Percentiles rank a stretch among this genome's conserved stretches.
Evolutionary conservation across 768 basidiomycete genomes (phyloP).

Genomic region (Chlorophyllum brunneum): DNA sequence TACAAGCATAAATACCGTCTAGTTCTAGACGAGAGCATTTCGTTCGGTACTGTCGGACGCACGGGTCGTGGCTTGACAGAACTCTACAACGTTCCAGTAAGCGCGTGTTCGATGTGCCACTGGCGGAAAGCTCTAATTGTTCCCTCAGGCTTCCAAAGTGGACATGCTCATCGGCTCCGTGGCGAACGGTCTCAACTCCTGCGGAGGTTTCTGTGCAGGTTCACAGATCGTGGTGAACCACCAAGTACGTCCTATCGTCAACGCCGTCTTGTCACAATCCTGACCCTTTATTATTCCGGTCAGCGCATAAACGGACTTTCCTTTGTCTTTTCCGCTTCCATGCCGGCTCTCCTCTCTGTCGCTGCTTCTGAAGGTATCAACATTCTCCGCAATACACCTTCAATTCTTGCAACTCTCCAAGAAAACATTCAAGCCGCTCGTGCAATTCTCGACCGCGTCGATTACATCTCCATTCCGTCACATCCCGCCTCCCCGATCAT

Average conservation of each 20-base stretch:
- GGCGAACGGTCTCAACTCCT: conserved; percentile 76
- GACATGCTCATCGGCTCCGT: conserved; percentile 95
- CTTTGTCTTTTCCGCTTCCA: conserved; percentile 94
- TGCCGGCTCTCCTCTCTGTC: conserved; percentile 87
- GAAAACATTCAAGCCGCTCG: conserved; percentile 80
- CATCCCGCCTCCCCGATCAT: conserved; percentile 86
- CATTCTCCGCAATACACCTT: conserved; percentile 70
- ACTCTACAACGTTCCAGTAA: conserved; percentile 86
- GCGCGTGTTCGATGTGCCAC: conserved; percentile 20
- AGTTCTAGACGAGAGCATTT: conserved; percentile 90
- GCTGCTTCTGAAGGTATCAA: conserved; percentile 84
- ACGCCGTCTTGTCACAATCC: background rate
- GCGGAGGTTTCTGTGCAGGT: conserved; percentile 96
- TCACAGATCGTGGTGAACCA: conserved; percentile 79
- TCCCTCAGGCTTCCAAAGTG: conserved; percentile 69
- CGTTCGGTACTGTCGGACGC: conserved; percentile 89
- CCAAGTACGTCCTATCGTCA: conserved; percentile 48
- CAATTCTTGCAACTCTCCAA: conserved; percentile 70
- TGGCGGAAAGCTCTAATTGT: background rate
- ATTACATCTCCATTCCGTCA: conserved; percentile 79
- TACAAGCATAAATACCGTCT: conserved; percentile 93
- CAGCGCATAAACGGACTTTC: conserved; percentile 94
- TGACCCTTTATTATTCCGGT: background rate
- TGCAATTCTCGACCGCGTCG: conserved; percentile 74
- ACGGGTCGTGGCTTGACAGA: conserved; percentile 96